Base-by-base conservation (phyloP, 2,329 filamentous ascomycete genomes). In the Mollisiaceae sp. region DNA sequence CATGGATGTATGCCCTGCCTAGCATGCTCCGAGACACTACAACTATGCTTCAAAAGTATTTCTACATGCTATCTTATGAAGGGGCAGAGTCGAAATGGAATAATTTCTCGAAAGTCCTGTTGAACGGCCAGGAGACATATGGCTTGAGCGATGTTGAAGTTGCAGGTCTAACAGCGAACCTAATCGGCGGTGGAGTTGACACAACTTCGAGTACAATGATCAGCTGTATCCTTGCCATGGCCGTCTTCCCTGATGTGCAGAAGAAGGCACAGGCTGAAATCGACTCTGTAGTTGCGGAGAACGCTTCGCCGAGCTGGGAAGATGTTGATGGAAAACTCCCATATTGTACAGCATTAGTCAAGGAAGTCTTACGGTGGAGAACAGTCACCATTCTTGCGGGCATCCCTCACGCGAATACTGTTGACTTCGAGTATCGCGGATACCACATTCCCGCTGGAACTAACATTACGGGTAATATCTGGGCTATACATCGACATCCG, bases 281-380 rank as follows among this genome's bases (percentile, higher is more conserved):
- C 14, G 55, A 57, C 14, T 41, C 18, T 9, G 8, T 57, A 11
- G 9, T 57, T 20, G 32, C 12, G 8, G 55, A 41, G 12, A 27
- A 39, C 18, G 4, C 32, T 14, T 38, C 55, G 15, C 55, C 55
- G 4, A 57, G 11, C 36, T 57, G 55, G 55, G 55, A 57, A 39
- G 55, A 57, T 57, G 18, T 57, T 20, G 55, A 57, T 36, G 50
- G 50, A 1, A 57, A 57, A 57, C 35, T 57, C 8, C 55, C 55
- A 2, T 57, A 57, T 15, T 57, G 55, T 9, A 22, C 32, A 8
- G 55, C 55, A 22, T 36, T 57, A 8, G n/a, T 57, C 32, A 57
- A 39, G 18, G 55, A 57, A 24, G 18, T 22, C 5, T 15, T 57
- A n/a, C 8, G 55, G 20, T 57, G 55, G 55, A 38, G 55, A 39